phyloP scores from a whole-genome alignment of 345 rosid species.

The Salix viminalis region DNA sequence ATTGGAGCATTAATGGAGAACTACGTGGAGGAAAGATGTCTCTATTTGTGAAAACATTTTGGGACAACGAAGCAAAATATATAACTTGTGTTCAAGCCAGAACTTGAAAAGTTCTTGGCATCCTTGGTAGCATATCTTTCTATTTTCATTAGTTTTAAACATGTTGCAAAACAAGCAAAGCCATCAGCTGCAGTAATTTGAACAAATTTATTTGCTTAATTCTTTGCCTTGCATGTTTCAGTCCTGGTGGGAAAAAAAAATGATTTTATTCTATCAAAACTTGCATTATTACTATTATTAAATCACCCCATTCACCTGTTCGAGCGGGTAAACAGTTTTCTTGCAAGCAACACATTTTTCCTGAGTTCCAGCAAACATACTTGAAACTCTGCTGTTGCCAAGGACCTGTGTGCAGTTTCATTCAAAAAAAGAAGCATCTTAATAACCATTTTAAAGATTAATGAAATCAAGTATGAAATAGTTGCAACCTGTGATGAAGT shows the following conservation, averaged over 20 bases:
- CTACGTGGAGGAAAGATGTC: background rate
- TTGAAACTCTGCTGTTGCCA: constrained; percentile 55
- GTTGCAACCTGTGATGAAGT: background rate
- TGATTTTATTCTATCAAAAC: background rate
- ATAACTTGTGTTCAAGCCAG: background rate
- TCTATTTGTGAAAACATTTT: too few species aligned
- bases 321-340: constrained; percentile 71
- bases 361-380: constrained; percentile 71
- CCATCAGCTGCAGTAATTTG: background rate
- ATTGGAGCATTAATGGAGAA: background rate
- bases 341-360: constrained; percentile 73
- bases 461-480: background rate
- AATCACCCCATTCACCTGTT: constrained; percentile 40
- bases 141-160: background rate
- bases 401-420: constrained; percentile 28
- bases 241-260: background rate
- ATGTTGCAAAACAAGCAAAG: background rate
- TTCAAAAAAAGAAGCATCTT: background rate
- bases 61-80: background rate
- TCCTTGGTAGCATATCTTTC: background rate
- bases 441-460: background rate
- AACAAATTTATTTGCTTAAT: background rate
- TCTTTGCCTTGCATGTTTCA: background rate
- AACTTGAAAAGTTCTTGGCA: background rate
- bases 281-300: background rate